Percentiles rank a stretch among this genome's conserved stretches.
Evolutionary conservation across 495 filamentous ascomycete genomes (phyloP).

Genomic region (Tetracladium marchalianum): DNA sequence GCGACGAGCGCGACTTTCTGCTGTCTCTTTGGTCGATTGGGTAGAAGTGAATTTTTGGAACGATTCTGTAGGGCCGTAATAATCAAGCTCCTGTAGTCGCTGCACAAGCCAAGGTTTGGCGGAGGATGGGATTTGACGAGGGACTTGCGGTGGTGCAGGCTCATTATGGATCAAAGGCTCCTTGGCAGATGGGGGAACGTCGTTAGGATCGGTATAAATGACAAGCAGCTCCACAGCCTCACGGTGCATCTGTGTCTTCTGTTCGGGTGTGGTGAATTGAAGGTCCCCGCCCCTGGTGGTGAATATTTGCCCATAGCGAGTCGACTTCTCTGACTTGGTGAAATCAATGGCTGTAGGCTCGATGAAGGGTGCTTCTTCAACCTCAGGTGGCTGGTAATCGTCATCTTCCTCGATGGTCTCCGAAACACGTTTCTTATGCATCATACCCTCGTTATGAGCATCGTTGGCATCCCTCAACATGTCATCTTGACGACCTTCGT

Average conservation of each 20-base stretch:
- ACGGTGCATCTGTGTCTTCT: slow-evolving; percentile 55
- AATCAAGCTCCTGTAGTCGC: slow-evolving; percentile 10
- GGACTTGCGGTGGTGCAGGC: slow-evolving; percentile 1
- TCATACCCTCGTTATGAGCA: slow-evolving; percentile 66
- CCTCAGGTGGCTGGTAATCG: slow-evolving; percentile 23
- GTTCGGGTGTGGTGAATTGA: slow-evolving; percentile 52
- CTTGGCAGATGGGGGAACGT: slow-evolving; percentile 68
- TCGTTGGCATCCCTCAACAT: slow-evolving; percentile 60
- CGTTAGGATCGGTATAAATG: slow-evolving; percentile 60
- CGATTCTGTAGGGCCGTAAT: slow-evolving; percentile 13
- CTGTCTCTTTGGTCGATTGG: slow-evolving; percentile 1
- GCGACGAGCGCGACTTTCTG: background rate
- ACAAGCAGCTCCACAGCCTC: slow-evolving; percentile 77
- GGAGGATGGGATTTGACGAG: slow-evolving; percentile 3
- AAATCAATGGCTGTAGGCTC: slow-evolving; percentile 43
- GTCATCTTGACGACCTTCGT: slow-evolving; percentile 57
- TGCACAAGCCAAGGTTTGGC: slow-evolving; percentile 14
- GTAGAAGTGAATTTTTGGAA: slow-evolving; percentile 3
- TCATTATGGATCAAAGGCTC: slow-evolving; percentile 45
- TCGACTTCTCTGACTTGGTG: slow-evolving; percentile 19
- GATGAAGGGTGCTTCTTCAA: slow-evolving; percentile 26
- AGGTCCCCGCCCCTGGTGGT: slow-evolving; percentile 53
- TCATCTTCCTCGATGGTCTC: slow-evolving; percentile 58
- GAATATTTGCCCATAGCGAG: slow-evolving; percentile 26
- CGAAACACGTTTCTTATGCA: slow-evolving; percentile 58